Conservation (phyloP, 495 filamentous ascomycete species). For the Trichoderma erinaceum region DNA sequence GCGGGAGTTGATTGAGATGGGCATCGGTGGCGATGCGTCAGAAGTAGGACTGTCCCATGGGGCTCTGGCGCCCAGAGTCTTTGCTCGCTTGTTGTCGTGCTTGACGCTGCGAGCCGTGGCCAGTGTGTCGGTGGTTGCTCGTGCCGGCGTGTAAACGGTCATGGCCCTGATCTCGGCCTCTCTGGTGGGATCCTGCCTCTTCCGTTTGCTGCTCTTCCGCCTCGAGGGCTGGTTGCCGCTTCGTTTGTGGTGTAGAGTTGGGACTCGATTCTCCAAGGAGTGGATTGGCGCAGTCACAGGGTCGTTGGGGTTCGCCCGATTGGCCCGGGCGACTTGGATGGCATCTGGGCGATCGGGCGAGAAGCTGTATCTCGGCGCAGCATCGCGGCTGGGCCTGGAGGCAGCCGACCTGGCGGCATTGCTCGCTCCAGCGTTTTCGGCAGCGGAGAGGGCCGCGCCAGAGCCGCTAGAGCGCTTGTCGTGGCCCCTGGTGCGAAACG, state of each 20-base stretch:
- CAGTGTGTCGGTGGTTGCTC: slow-evolving; percentile 48
- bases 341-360: slow-evolving; percentile 46
- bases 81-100: slow-evolving; percentile 58
- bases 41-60: slow-evolving; percentile 57
- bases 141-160: slow-evolving; percentile 61
- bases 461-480: slow-evolving; percentile 35
- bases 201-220: slow-evolving; percentile 68
- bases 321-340: slow-evolving; percentile 31
- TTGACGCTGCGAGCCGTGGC: slow-evolving; percentile 46
- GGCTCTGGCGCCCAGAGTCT: slow-evolving; percentile 29
- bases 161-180: slow-evolving; percentile 86
- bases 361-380: slow-evolving; percentile 51
- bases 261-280: slow-evolving; percentile 23
- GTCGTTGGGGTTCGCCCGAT: slow-evolving; percentile 26
- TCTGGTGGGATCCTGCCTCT: slow-evolving; percentile 64
- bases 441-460: slow-evolving; percentile 31
- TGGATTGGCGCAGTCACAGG: slow-evolving; percentile 23
- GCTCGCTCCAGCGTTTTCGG: slow-evolving; percentile 26
- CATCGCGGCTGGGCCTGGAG: slow-evolving; percentile 36
- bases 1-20: slow-evolving; percentile 67
- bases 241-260: slow-evolving; percentile 60
- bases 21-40: slow-evolving; percentile 64
- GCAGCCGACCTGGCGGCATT: slow-evolving; percentile 35
- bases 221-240: slow-evolving; percentile 48
- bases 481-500: slow-evolving; percentile 62